phyloP scores from a whole-genome alignment of 257 asterid genomes.

The Vinca minor region DNA sequence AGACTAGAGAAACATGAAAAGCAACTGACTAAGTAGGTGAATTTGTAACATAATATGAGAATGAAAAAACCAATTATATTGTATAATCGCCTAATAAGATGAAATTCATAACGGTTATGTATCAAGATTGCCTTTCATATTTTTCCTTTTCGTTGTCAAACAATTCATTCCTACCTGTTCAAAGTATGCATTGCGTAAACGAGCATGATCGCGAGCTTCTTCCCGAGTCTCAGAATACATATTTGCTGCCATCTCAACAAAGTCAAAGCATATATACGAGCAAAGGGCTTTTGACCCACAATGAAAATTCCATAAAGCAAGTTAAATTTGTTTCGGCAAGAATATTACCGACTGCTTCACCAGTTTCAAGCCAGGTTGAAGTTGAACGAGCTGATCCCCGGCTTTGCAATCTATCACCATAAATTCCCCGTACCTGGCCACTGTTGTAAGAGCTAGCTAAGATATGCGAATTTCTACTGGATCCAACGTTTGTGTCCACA shows the following conservation, averaged over 20 bases:
- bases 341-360: constrained; percentile 74
- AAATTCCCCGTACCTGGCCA: constrained; percentile 46
- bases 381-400: constrained; percentile 57
- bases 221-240: constrained; percentile 93
- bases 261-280: constrained; percentile 34
- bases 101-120: neutral
- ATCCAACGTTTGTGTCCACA: constrained; percentile 50
- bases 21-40: neutral
- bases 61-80: neutral
- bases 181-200: constrained; percentile 80
- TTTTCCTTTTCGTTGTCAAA: neutral
- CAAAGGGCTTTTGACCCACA: constrained; percentile 19
- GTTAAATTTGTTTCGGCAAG: constrained; percentile 21
- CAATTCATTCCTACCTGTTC: constrained; percentile 88
- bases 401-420: constrained; percentile 44
- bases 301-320: constrained; percentile 19
- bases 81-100: constrained; percentile 3
- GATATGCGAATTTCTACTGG: constrained; percentile 67
- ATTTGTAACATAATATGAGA: neutral
- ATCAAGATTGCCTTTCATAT: neutral
- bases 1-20: neutral
- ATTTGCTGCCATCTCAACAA: constrained; percentile 68
- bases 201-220: constrained; percentile 98
- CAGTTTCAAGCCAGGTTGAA: constrained; percentile 72
- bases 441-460: constrained; percentile 47